Conservation (phyloP, 495 filamentous ascomycete species). For the Xylaria venustula region DNA sequence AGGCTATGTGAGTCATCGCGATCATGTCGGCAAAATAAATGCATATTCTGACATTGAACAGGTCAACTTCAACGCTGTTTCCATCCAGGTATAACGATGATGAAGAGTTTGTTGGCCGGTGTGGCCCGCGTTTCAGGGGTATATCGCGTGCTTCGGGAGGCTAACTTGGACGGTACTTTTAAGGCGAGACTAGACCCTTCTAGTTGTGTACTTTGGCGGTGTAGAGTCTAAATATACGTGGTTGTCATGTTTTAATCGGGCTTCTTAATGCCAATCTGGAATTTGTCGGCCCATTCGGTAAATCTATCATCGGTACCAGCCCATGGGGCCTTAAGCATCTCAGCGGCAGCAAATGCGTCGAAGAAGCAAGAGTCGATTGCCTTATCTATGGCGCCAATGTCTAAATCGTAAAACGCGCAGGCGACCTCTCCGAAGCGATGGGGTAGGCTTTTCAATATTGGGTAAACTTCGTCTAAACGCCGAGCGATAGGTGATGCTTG, state of each 20-base stretch:
- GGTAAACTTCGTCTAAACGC: conserved; percentile 45
- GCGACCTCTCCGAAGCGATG: conserved; percentile 42
- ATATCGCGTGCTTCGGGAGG: background rate
- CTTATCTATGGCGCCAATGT: conserved; percentile 41
- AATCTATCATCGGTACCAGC: conserved; percentile 46
- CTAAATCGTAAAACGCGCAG: conserved; percentile 50
- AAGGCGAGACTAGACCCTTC: background rate
- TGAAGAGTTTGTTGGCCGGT: background rate
- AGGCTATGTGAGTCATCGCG: conserved; percentile 44
- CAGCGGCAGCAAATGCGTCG: conserved; percentile 44
- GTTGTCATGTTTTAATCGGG: conserved; percentile 14
- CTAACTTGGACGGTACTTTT: background rate
- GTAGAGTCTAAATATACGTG: background rate
- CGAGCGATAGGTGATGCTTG: conserved; percentile 24
- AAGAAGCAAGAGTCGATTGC: conserved; percentile 50
- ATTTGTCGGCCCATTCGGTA: conserved; percentile 47
- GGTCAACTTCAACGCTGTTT: conserved; percentile 43
- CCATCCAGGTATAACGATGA: conserved; percentile 31
- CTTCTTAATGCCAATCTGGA: conserved; percentile 49
- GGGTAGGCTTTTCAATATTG: conserved; percentile 39
- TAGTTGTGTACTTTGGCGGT: background rate
- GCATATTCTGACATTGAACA: conserved; percentile 21
- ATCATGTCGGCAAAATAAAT: background rate
- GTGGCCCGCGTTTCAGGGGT: background rate
- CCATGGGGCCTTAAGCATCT: conserved; percentile 44